Base-by-base conservation (phyloP, 2,329 filamentous ascomycete species). In the Aspergillus costaricaensis region DNA sequence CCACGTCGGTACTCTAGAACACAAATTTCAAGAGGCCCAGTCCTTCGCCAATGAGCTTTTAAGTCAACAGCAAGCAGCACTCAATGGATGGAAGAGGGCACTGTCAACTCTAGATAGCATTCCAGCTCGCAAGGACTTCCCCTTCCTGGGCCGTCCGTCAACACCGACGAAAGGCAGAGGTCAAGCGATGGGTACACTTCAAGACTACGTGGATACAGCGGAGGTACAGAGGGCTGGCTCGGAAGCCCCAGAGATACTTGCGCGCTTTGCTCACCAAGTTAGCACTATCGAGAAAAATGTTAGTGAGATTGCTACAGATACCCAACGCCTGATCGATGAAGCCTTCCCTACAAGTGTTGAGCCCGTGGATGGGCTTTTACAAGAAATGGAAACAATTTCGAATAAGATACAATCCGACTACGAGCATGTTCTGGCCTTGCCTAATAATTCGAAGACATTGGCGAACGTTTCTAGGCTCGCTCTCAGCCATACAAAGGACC, bases 391-490 rank as follows among this genome's bases (percentile, higher is more conserved):
- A 72, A 89, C 91, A 0, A 83, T 98, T 58, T 88, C 88, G 55
- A 92, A 88, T 69, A 97, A 97, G 77, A 90, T 99, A 53, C 87
- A 88, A 51, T 91, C 89, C 5, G 95, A 98, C 75, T 91, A 92
- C 71, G 89, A 92, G 67, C 88, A 91, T 65, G 86, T 92, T 10
- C 80, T 92, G 48, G 83, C 85, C 5, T 88, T 92, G 64, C 81
- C 86, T 1, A 86, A 86, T 64, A 88, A 88, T 43, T 80, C 88
- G n/a, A 88, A 88, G 67, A 83, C 85, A 4, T 78, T 87, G 41
- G 80, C 85, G 6, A 84, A 85, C 64, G 83, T 85, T 14, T 88
- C 86, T 12, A 86, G 88, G 69, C 86, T 88, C 77, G 87, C 86
- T 17, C 77, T 88, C 15, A 78, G 84, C 23, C 86, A 89, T 67